Evolutionary conservation across 1,284 basidiomycete genomes (phyloP), one percentile per base, ranked within the genome.

Genomic region (Neolentinus lepideus): DNA sequence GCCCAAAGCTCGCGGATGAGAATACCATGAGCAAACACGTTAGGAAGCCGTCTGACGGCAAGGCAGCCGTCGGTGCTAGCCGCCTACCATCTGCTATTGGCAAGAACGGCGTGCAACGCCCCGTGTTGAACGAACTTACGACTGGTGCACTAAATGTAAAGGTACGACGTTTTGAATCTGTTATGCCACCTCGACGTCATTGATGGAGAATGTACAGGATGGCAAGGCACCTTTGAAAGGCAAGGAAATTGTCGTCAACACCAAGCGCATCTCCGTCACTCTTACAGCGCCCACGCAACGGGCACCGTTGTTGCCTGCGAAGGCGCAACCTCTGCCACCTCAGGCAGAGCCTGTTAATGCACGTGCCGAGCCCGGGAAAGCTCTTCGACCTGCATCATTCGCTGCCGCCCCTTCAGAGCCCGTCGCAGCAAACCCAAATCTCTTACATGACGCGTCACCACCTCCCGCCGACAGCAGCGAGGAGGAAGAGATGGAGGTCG

Each of bases 91-190:
- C 33, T 3, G 51, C 22, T n/a, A 16, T 36, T 29, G 33, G 29
- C n/a, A 36, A 36, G 29, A 52, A 52, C 29, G 51, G 27, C 27
- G 51, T 36, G 19, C 74, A 78, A 62, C 80, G 87, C 61, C 74
- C 81, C 27, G 87, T 81, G 54, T 77, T 90, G 54, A 78, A 80
- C 58, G 88, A 90, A 71, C 85, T 90, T 58, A 85, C 84, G 21
- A 79, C 77, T 31, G 76, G 75, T 54, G 83, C 86, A 57, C 80
- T 89, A 53, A 90, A 89, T 69, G 81, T 84, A 67, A 89, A 85
- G 74, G 88, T 85, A 67, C 62, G 16, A 74, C 29, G 29, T 4
- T 9, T 53, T 26, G 54, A n/a, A 45, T 56, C 33, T 50, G 14
- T 31, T 33, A 46, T 14, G 38, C n/a, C 38, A 21, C 10, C 46